A percentile compares a stretch with the other conserved stretches of the same genome.
These are phyloP conservation scores for Rhynchospora breviuscula DNA, from an alignment of 176 grass and related monocot genomes.

Conservation along the genomic window DNA sequence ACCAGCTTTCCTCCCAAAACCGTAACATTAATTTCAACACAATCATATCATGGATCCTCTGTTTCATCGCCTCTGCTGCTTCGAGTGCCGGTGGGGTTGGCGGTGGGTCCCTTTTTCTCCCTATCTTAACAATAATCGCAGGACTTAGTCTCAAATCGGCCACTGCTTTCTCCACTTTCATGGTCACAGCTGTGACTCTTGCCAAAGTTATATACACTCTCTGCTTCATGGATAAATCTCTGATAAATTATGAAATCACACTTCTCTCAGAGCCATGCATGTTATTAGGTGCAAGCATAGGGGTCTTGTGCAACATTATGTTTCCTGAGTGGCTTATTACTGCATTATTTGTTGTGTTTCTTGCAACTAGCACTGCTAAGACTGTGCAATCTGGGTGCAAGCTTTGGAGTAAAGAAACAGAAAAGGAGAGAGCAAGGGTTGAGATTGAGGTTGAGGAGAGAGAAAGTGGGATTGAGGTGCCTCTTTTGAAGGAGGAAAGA, in stretches of 20 bases:
- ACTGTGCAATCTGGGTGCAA: constrained; percentile 50
- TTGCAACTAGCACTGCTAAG: constrained; percentile 58
- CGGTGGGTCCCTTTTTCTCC: constrained; percentile 68
- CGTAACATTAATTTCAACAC: neutral
- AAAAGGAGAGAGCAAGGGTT: neutral
- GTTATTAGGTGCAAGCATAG: constrained; percentile 67
- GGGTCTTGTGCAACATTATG: constrained; percentile 70
- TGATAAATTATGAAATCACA: constrained; percentile 66
- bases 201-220: constrained; percentile 77
- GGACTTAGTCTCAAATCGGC: constrained; percentile 55
- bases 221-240: neutral
- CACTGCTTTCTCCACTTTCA: constrained; percentile 60
- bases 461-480: constrained; percentile 9
- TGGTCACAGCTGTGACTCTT: constrained; percentile 62
- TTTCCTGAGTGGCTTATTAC: constrained; percentile 91
- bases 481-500: constrained; percentile 26
- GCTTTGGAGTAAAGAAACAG: constrained; percentile 53
- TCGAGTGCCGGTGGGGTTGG: constrained; percentile 67
- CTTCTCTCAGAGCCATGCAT: constrained; percentile 73
- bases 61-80: constrained; percentile 55
- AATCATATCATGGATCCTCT: constrained; percentile 41
- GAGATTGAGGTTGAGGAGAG: neutral
- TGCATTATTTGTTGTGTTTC: constrained; percentile 51
- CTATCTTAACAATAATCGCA: constrained; percentile 57
- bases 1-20: neutral